phyloP scores from a whole-genome alignment of 1,284 basidiomycete species.

The Ceratobasidium sp. region DNA sequence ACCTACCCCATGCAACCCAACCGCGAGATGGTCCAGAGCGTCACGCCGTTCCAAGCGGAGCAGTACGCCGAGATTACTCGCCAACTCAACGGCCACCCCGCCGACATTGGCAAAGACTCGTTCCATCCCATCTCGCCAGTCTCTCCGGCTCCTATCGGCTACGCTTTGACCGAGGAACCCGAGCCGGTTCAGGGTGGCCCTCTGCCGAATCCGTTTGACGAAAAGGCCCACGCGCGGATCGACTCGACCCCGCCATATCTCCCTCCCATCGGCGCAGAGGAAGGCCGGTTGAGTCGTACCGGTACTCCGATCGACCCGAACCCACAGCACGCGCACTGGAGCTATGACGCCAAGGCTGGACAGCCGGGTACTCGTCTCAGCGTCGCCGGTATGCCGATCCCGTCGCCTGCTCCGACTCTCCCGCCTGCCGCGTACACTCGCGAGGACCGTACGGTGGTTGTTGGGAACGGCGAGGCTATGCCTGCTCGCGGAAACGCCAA shows the following conservation, averaged over 20 bases:
- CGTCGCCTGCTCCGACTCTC: neutral
- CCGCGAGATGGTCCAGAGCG: constrained; percentile 39
- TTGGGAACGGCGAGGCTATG: constrained; percentile 28
- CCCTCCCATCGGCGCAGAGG: constrained; percentile 29
- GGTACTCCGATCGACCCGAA: constrained; percentile 49
- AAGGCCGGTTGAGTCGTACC: constrained; percentile 38
- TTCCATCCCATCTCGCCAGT: constrained; percentile 43
- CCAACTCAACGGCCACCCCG: constrained; percentile 40
- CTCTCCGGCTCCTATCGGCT: constrained; percentile 20
- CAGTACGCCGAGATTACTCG: constrained; percentile 50
- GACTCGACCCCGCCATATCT: constrained; percentile 29
- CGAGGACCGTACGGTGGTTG: constrained; percentile 26
- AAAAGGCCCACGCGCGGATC: constrained; percentile 20
- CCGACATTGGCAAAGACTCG: constrained; percentile 14
- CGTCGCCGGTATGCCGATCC: constrained; percentile 24
- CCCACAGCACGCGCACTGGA: constrained; percentile 47
- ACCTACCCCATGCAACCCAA: constrained; percentile 36
- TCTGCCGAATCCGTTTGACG: constrained; percentile 41
- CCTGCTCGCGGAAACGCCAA: neutral
- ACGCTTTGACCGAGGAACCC: constrained; percentile 27
- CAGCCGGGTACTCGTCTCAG: constrained; percentile 26
- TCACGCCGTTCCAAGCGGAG: constrained; percentile 48
- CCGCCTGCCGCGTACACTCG: constrained; percentile 29
- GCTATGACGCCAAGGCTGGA: constrained; percentile 35
- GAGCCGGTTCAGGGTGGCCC: neutral